phyloP scores from a whole-genome alignment of 345 rosid species.

The Cardamine resedifolia region DNA sequence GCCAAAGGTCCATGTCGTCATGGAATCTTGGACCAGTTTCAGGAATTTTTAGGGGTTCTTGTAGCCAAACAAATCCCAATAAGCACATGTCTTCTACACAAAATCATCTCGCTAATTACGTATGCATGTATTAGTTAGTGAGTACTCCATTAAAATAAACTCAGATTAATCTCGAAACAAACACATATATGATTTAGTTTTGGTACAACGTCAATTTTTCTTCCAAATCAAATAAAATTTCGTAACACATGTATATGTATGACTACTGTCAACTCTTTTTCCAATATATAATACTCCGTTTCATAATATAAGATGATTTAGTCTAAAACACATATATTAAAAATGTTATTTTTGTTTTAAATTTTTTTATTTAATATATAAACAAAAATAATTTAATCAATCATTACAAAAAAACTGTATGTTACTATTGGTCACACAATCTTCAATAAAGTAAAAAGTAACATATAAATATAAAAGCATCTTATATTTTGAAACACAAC shows the following conservation, averaged over 20 bases:
- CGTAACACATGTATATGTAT: neutral
- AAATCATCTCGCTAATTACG: constrained; percentile 17
- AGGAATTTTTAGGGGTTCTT: constrained; percentile 37
- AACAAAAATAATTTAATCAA: too few relatives aligned
- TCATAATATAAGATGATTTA: too few relatives aligned
- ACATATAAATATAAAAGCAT: too few relatives aligned
- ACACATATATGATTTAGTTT: neutral
- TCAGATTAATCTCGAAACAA: neutral
- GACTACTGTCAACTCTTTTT: neutral
- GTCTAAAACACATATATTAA: too few relatives aligned
- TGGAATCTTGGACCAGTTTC: constrained; percentile 42
- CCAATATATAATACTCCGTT: neutral
- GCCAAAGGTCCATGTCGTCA: constrained; percentile 34
- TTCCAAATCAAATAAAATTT: neutral
- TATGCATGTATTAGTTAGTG: constrained; percentile 11
- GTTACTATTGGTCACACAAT: too few relatives aligned
- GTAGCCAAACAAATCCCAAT: constrained; percentile 41
- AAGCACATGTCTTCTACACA: constrained; percentile 32
- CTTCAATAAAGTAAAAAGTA: too few relatives aligned
- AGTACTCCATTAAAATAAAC: neutral
- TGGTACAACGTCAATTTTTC: neutral
- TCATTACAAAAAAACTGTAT: too few relatives aligned
- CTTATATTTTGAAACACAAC: too few relatives aligned
- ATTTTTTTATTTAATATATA: too few relatives aligned
- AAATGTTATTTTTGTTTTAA: too few relatives aligned